phyloP scores from a whole-genome alignment of 768 basidiomycete genomes.

The Lyophyllum decastes region DNA sequence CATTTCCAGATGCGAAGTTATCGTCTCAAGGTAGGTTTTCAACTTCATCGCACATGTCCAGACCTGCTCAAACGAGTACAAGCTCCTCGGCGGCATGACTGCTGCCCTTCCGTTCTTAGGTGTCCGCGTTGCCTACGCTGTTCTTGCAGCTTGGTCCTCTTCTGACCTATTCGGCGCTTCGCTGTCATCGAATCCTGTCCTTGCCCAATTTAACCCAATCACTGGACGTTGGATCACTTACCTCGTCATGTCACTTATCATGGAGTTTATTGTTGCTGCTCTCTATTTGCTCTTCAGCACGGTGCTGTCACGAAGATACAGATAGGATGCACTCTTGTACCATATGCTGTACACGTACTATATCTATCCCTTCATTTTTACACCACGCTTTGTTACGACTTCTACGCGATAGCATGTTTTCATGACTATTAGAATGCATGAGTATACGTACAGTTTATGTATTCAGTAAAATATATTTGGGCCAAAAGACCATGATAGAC shows the following conservation, averaged over 20 bases:
- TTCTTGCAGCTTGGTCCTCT: conserved; percentile 61
- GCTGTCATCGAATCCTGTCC: conserved; percentile 38
- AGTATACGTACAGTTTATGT: conserved; percentile 6
- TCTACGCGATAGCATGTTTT: conserved; percentile 1
- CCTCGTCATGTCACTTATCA: conserved; percentile 57
- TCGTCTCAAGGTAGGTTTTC: conserved; percentile 42
- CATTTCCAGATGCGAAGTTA: conserved; percentile 47
- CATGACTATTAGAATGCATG: not conserved
- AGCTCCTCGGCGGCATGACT: conserved; percentile 61
- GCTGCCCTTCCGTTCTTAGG: conserved; percentile 61
- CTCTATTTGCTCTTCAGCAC: conserved; percentile 52
- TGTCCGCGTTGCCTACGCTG: conserved; percentile 55
- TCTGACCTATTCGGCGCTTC: conserved; percentile 40
- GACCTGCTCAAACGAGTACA: conserved; percentile 3
- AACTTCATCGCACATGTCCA: not conserved
- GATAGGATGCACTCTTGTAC: conserved; percentile 5
- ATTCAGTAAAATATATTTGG: conserved; percentile 1
- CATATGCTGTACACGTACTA: not conserved
- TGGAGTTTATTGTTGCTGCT: conserved; percentile 54
- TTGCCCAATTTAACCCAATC: conserved; percentile 57
- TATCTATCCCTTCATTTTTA: not conserved
- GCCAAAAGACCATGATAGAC: not conserved
- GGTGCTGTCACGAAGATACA: conserved; percentile 35
- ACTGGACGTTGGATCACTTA: conserved; percentile 61
- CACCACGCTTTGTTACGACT: conserved; percentile 6